These are phyloP conservation scores for Reutealis trisperma DNA, from an alignment of 345 rosid species.

Conservation along the genomic window DNA sequence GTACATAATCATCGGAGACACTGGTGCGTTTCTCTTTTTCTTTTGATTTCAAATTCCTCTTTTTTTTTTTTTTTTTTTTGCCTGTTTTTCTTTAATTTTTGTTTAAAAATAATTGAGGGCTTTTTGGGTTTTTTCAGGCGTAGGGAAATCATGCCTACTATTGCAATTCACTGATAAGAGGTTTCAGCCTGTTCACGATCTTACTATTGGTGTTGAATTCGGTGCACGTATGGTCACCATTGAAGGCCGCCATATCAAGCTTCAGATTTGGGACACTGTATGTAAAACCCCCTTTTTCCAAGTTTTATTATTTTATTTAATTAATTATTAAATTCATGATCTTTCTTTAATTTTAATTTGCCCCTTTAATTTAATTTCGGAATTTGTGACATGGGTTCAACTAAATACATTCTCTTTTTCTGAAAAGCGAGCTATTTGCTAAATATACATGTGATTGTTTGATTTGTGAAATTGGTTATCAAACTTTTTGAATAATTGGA, in stretches of 20 bases:
- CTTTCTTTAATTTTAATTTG: too few relatives aligned
- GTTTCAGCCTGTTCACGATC: conserved; percentile 75
- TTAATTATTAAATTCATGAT: too few relatives aligned
- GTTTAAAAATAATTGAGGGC: neutral
- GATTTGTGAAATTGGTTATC: neutral
- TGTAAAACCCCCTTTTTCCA: neutral
- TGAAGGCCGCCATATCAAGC: conserved; percentile 60
- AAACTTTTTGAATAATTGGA: neutral
- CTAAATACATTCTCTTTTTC: too few relatives aligned
- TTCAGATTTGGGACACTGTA: conserved; percentile 80
- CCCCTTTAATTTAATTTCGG: neutral
- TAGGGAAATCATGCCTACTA: conserved; percentile 70
- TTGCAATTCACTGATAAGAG: conserved; percentile 78
- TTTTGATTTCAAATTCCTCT: neutral
- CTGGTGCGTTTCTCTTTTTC: conserved; percentile 25
- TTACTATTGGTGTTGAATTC: conserved; percentile 73
- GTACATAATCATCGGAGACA: conserved; percentile 70
- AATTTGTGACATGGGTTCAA: neutral
- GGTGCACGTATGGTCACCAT: conserved; percentile 80
- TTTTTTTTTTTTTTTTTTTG: neutral
- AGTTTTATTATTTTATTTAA: neutral
- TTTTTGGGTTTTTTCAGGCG: conserved; percentile 38
- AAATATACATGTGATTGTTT: neutral
- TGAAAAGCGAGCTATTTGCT: neutral
- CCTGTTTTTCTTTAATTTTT: neutral